Conservation (phyloP, 2,329 filamentous ascomycete species). For the Fusarium sublunatum region DNA sequence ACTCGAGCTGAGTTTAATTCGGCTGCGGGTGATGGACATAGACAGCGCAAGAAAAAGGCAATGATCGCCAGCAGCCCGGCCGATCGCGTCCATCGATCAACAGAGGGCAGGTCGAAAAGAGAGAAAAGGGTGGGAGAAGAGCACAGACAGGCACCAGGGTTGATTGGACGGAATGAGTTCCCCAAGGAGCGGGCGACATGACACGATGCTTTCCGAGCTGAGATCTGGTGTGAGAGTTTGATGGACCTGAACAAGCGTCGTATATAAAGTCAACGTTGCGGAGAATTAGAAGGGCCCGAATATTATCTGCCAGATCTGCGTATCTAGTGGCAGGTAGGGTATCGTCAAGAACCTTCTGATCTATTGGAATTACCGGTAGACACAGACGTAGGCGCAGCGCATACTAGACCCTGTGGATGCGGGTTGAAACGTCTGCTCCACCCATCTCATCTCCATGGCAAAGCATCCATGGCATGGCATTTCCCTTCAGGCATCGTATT, state of each 20-base stretch:
- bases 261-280: constrained; percentile 8
- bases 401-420: not conserved
- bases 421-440: constrained; percentile 25
- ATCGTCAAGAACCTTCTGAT: too few relatives aligned
- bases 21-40: constrained; percentile 34
- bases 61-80: constrained; percentile 24
- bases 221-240: constrained; percentile 18
- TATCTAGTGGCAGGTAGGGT: too few relatives aligned
- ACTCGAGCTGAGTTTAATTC: constrained; percentile 22
- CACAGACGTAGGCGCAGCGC: too few relatives aligned
- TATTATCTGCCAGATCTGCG: too few relatives aligned
- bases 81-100: constrained; percentile 33
- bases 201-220: constrained; percentile 24
- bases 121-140: not conserved
- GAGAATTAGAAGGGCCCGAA: not conserved
- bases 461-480: constrained; percentile 7
- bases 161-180: constrained; percentile 3
- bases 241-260: not conserved
- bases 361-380: too few relatives aligned
- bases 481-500: constrained; percentile 5
- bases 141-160: constrained; percentile 21
- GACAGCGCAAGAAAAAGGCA: constrained; percentile 14
- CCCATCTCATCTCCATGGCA: constrained; percentile 1
- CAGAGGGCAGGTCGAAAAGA: constrained; percentile 3
- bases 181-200: constrained; percentile 1